Percentiles rank a stretch among this genome's conserved stretches.
Conservation (phyloP, 306 rosid species). For the Vigna trinervia region DNA sequence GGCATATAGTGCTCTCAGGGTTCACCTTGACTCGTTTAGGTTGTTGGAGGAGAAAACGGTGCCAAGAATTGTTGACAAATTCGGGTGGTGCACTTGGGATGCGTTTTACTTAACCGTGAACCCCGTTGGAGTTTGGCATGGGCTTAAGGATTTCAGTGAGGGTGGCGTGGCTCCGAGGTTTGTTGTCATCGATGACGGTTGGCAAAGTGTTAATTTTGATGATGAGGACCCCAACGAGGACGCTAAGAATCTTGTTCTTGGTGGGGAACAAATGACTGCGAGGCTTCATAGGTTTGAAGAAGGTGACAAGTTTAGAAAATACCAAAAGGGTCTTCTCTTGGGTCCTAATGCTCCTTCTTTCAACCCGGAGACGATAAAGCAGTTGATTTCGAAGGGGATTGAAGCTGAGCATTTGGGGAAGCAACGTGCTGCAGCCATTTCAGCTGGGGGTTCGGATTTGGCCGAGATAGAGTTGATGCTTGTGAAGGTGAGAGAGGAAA, state of each 20-base stretch:
- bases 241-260: constrained; percentile 62
- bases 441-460: constrained; percentile 45
- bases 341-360: constrained; percentile 65
- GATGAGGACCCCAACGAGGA: constrained; percentile 64
- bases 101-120: constrained; percentile 78
- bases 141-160: constrained; percentile 64
- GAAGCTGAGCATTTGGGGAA: constrained; percentile 65
- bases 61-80: constrained; percentile 66
- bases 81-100: constrained; percentile 99
- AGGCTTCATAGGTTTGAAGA: constrained; percentile 77
- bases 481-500: constrained; percentile 55
- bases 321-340: constrained; percentile 61
- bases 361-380: constrained; percentile 62
- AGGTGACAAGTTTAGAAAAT: constrained; percentile 69
- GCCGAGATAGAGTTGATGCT: constrained; percentile 50
- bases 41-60: constrained; percentile 79
- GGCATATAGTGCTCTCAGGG: constrained; percentile 76
- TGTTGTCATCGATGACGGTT: constrained; percentile 83
- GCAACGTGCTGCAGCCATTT: constrained; percentile 48
- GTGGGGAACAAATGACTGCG: constrained; percentile 80
- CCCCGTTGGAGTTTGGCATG: constrained; percentile 71
- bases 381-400: constrained; percentile 63
- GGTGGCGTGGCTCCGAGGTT: constrained; percentile 76
- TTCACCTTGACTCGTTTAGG: constrained; percentile 68
- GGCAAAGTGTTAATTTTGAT: constrained; percentile 85